These are phyloP conservation scores for Amanita exitialis DNA, from an alignment of 768 basidiomycete species.

Conservation along the genomic window DNA sequence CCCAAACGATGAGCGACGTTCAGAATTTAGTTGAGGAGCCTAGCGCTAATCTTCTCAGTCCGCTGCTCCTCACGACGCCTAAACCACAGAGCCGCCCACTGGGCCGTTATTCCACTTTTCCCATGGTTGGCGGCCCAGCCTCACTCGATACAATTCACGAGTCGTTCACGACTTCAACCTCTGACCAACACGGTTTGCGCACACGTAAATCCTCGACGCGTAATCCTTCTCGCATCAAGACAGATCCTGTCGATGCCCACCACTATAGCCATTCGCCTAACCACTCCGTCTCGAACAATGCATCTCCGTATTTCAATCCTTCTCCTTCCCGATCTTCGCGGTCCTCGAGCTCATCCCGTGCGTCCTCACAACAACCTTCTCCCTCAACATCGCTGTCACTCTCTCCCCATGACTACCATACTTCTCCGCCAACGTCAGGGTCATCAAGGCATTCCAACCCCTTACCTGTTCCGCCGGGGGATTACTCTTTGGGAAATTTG, in stretches of 20 bases:
- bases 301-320: slow-evolving; percentile 7
- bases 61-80: slow-evolving; percentile 8
- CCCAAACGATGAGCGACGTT: slow-evolving; percentile 11
- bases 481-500: slow-evolving; percentile 13
- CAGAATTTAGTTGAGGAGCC: slow-evolving; percentile 34
- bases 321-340: slow-evolving; percentile 11
- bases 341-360: slow-evolving; percentile 8
- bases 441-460: slow-evolving; percentile 14
- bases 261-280: slow-evolving; percentile 2
- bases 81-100: slow-evolving; percentile 8
- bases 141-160: slow-evolving; percentile 31
- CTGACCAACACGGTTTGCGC: neutral
- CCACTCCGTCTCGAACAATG: neutral
- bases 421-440: slow-evolving; percentile 8
- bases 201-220: slow-evolving; percentile 5
- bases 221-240: slow-evolving; percentile 3
- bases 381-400: slow-evolving; percentile 9
- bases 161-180: slow-evolving; percentile 4
- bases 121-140: slow-evolving; percentile 18
- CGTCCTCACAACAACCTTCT: slow-evolving; percentile 10
- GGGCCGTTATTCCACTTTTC: slow-evolving; percentile 23
- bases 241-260: slow-evolving; percentile 4
- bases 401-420: slow-evolving; percentile 11
- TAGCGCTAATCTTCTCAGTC: slow-evolving; percentile 22
- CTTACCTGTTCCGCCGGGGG: slow-evolving; percentile 9